A percentile compares a stretch with the other conserved stretches of the same genome.
Evolutionary conservation across 495 filamentous ascomycete genomes (phyloP).

Genomic region (Podospora bellae-mahoneyi): DNA sequence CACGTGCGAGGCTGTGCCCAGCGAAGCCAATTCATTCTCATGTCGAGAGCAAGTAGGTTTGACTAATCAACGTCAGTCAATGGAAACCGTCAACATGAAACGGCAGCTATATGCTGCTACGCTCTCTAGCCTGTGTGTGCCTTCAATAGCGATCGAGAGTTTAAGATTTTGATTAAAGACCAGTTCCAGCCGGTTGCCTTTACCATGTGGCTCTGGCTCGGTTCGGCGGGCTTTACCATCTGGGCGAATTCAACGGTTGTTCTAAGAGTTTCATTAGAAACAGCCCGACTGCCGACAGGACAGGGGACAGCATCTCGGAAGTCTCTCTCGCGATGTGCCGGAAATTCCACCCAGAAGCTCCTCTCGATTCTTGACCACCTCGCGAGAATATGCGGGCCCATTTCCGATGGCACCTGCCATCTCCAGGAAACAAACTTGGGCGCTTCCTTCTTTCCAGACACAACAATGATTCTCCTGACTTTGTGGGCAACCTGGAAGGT

Average conservation of each 20-base stretch:
- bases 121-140: not conserved
- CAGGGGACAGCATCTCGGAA: too few relatives aligned
- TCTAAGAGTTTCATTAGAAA: not conserved
- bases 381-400: too few relatives aligned
- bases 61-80: not conserved
- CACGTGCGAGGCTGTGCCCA: too few relatives aligned
- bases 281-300: too few relatives aligned
- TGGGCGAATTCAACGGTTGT: not conserved
- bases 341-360: too few relatives aligned
- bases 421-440: too few relatives aligned
- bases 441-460: too few relatives aligned
- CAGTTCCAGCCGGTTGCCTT: not conserved
- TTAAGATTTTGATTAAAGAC: not conserved
- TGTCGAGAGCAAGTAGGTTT: not conserved
- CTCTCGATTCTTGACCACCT: too few relatives aligned
- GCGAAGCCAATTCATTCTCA: too few relatives aligned
- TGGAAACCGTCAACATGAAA: not conserved
- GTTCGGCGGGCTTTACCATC: not conserved
- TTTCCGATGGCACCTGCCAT: too few relatives aligned
- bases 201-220: not conserved
- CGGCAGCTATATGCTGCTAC: not conserved
- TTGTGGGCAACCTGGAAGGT: not conserved
- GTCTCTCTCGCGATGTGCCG: too few relatives aligned
- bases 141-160: not conserved
- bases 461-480: not conserved